phyloP scores from a whole-genome alignment of 1,284 basidiomycete genomes.

The Boletus albobrunnescens region DNA sequence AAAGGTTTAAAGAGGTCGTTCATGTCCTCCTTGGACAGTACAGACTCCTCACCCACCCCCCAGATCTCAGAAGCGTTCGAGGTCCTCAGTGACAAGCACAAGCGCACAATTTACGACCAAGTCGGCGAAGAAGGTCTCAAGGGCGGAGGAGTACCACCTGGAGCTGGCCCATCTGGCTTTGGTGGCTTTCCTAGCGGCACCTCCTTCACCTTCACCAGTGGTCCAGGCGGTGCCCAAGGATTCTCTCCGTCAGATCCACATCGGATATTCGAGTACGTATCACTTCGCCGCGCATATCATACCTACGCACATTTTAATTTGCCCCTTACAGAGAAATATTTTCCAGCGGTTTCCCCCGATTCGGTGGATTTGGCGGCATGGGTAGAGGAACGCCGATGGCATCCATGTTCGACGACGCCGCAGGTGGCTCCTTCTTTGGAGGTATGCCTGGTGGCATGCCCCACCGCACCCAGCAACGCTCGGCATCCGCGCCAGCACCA shows the following conservation, averaged over 20 bases:
- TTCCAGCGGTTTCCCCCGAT: slow-evolving; percentile 38
- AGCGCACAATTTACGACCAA: slow-evolving; percentile 91
- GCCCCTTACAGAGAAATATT: slow-evolving; percentile 63
- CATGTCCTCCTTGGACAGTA: neutral
- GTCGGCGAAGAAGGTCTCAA: slow-evolving; percentile 97
- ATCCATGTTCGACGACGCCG: slow-evolving; percentile 46
- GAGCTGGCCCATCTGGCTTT: slow-evolving; percentile 50
- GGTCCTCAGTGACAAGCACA: slow-evolving; percentile 91
- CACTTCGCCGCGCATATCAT: neutral
- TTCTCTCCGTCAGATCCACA: slow-evolving; percentile 83
- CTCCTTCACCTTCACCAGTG: slow-evolving; percentile 60
- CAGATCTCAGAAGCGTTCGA: slow-evolving; percentile 96
- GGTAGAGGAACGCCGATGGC: slow-evolving; percentile 35
- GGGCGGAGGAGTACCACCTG: slow-evolving; percentile 45
- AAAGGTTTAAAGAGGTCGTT: slow-evolving; percentile 89
- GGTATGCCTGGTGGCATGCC: slow-evolving; percentile 55
- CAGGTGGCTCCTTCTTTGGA: slow-evolving; percentile 40
- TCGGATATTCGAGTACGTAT: slow-evolving; percentile 84
- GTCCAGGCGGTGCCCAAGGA: slow-evolving; percentile 48
- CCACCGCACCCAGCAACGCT: slow-evolving; percentile 27
- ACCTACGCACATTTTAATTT: slow-evolving; percentile 15
- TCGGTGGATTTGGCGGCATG: slow-evolving; percentile 24
- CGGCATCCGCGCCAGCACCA: slow-evolving; percentile 25
- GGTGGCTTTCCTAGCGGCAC: slow-evolving; percentile 48
- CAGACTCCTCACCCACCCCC: neutral